Evolutionary conservation across 2,329 filamentous ascomycete species (phyloP).

Genomic region (Didymella segeticola): DNA sequence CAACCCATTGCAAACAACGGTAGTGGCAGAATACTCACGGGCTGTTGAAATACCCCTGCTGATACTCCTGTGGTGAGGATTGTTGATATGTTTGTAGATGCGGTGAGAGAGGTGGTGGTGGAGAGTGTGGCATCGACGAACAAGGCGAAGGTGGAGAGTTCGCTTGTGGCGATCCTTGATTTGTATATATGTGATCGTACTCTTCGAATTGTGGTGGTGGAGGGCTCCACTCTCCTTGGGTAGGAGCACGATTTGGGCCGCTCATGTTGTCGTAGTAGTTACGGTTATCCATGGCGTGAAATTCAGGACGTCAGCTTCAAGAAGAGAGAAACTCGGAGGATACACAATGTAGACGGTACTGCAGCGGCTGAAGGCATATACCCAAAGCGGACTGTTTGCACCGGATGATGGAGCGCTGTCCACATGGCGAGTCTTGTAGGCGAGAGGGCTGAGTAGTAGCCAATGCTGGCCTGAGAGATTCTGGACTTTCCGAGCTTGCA

Average conservation of each 20-base stretch:
- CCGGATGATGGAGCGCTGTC: slow-evolving; percentile 1
- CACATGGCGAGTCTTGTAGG: slow-evolving; percentile 7
- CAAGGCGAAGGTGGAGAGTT: slow-evolving; percentile 13
- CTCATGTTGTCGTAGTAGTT: slow-evolving; percentile 7
- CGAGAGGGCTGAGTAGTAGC: slow-evolving; percentile 22
- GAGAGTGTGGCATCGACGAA: slow-evolving; percentile 19
- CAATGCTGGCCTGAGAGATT: slow-evolving; percentile 12
- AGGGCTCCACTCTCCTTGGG: slow-evolving; percentile 29
- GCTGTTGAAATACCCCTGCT: slow-evolving; percentile 21
- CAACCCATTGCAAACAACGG: background rate
- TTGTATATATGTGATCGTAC: slow-evolving; percentile 23
- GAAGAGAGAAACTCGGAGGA: background rate
- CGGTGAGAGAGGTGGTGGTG: slow-evolving; percentile 23
- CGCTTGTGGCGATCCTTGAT: slow-evolving; percentile 7
- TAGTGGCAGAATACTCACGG: slow-evolving; percentile 6
- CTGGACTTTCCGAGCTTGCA: slow-evolving; percentile 16
- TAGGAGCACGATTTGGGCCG: slow-evolving; percentile 6
- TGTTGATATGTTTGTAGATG: slow-evolving; percentile 23
- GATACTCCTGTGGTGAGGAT: slow-evolving; percentile 18
- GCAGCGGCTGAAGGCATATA: slow-evolving; percentile 4
- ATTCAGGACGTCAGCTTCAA: background rate
- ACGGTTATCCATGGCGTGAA: slow-evolving; percentile 3
- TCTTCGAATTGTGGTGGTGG: slow-evolving; percentile 33
- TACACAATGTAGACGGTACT: background rate
- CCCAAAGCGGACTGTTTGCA: background rate